Percentiles rank a stretch among this genome's conserved stretches.
Conservation (phyloP, 768 basidiomycete genomes). For the Clitopilus hobsonii region DNA sequence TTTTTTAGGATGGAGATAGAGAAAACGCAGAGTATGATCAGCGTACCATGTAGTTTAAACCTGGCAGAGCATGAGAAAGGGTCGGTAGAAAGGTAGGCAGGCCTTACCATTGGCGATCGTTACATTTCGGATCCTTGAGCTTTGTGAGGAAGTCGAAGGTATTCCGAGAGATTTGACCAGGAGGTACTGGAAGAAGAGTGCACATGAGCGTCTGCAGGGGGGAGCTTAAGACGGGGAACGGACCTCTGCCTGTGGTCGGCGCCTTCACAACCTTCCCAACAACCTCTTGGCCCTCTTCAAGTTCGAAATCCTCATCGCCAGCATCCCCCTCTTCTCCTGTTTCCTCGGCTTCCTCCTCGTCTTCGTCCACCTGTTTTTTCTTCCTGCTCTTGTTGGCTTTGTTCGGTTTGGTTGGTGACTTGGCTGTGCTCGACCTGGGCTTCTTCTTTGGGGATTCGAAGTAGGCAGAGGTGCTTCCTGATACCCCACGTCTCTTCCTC, state of each 20-base stretch:
- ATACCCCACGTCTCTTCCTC: slow-evolving; percentile 12
- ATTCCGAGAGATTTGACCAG: slow-evolving; percentile 84
- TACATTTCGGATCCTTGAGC: slow-evolving; percentile 69
- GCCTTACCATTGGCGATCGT: slow-evolving; percentile 77
- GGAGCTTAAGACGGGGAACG: slow-evolving; percentile 9
- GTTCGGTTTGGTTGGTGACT: slow-evolving; percentile 18
- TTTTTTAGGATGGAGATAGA: neutral
- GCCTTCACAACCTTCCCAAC: slow-evolving; percentile 78
- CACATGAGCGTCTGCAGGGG: neutral
- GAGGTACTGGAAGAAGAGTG: slow-evolving; percentile 44
- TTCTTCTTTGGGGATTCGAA: slow-evolving; percentile 19
- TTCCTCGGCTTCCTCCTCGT: no score
- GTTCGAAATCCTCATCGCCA: slow-evolving; percentile 27
- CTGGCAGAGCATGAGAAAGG: slow-evolving; percentile 27
- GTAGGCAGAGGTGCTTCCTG: slow-evolving; percentile 9
- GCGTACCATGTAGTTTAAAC: slow-evolving; percentile 76
- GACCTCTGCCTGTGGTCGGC: slow-evolving; percentile 79
- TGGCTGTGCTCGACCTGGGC: no score
- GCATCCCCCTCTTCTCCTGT: slow-evolving; percentile 15
- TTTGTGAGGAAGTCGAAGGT: slow-evolving; percentile 73
- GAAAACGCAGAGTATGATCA: slow-evolving; percentile 1
- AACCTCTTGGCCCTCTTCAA: slow-evolving; percentile 63
- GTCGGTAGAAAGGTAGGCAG: neutral
- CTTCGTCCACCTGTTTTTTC: slow-evolving; percentile 25
- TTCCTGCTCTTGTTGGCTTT: slow-evolving; percentile 15